phyloP scores from a whole-genome alignment of 345 rosid species.

The Salix dunnii region DNA sequence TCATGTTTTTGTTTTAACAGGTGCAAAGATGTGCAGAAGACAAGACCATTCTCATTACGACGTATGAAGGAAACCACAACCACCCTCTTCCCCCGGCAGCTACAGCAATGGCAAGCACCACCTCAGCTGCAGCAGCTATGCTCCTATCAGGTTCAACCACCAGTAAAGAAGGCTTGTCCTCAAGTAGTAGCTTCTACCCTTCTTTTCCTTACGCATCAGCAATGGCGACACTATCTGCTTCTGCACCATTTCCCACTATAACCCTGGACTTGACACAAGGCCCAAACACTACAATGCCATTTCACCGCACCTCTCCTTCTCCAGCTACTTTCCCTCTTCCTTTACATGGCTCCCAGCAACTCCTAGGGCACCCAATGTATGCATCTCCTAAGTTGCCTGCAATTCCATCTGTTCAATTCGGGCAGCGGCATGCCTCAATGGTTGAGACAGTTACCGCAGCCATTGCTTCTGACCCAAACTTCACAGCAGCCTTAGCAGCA shows the following conservation, averaged over 20 bases:
- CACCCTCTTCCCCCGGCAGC: slow-evolving; percentile 96
- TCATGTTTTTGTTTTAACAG: slow-evolving; percentile 24
- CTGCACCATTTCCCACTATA: slow-evolving; percentile 66
- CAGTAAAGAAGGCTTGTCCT: slow-evolving; percentile 46
- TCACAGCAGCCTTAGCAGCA: slow-evolving; percentile 74
- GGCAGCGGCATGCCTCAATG: slow-evolving; percentile 50
- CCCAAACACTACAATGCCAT: slow-evolving; percentile 36
- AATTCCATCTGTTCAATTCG: slow-evolving; percentile 27
- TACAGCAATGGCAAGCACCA: slow-evolving; percentile 78
- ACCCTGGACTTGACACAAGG: slow-evolving; percentile 80
- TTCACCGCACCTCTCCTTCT: slow-evolving; percentile 30
- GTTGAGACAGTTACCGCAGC: slow-evolving; percentile 70
- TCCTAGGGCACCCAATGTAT: slow-evolving; percentile 35
- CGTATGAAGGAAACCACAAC: slow-evolving; percentile 92
- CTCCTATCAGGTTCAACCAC: slow-evolving; percentile 72
- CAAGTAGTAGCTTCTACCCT: slow-evolving; percentile 36
- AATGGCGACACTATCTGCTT: slow-evolving; percentile 64
- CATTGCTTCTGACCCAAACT: slow-evolving; percentile 75
- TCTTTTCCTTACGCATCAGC: slow-evolving; percentile 62
- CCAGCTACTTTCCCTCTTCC: slow-evolving; percentile 41
- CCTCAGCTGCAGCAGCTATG: slow-evolving; percentile 89
- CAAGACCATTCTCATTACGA: slow-evolving; percentile 67
- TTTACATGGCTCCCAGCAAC: slow-evolving; percentile 37
- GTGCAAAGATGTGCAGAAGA: slow-evolving; percentile 94
- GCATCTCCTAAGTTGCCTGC: slow-evolving; percentile 23